Percentiles rank a stretch among this genome's conserved stretches.
These are phyloP conservation scores for Puccinia triticina DNA, from an alignment of 1,284 basidiomycete species.

Conservation along the genomic window DNA sequence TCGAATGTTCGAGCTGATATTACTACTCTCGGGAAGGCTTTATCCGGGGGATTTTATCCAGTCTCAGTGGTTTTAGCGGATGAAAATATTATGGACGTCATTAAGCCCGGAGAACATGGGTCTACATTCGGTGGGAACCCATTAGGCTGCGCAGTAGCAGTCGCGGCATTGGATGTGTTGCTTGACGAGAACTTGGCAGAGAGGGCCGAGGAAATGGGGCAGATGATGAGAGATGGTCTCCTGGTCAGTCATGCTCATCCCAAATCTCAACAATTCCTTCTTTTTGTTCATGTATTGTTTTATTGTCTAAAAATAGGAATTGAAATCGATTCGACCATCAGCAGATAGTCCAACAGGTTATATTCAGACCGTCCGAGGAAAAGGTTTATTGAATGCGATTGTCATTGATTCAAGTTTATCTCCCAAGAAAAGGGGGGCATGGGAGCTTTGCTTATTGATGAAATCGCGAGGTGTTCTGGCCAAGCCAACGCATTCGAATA, in stretches of 20 bases:
- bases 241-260: slow-evolving; percentile 3
- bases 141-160: slow-evolving; percentile 89
- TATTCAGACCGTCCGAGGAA: slow-evolving; percentile 71
- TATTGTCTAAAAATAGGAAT: slow-evolving; percentile 2
- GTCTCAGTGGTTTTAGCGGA: slow-evolving; percentile 92
- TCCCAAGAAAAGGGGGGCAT: slow-evolving; percentile 77
- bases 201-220: slow-evolving; percentile 76
- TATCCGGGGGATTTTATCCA: slow-evolving; percentile 95
- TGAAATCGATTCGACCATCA: slow-evolving; percentile 38
- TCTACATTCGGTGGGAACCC: slow-evolving; percentile 95
- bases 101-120: slow-evolving; percentile 96
- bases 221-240: slow-evolving; percentile 70
- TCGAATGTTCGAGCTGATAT: slow-evolving; percentile 82
- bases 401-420: slow-evolving; percentile 86
- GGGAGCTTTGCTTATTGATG: slow-evolving; percentile 91
- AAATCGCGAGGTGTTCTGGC: slow-evolving; percentile 87
- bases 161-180: slow-evolving; percentile 84
- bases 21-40: slow-evolving; percentile 89
- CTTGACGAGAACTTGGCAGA: slow-evolving; percentile 80
- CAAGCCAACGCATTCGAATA: slow-evolving; percentile 94
- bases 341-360: slow-evolving; percentile 25
- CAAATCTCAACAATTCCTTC: not conserved
- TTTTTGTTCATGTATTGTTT: not conserved
- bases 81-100: slow-evolving; percentile 88
- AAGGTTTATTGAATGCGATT: slow-evolving; percentile 88